Evolutionary conservation across 2,329 filamentous ascomycete species (phyloP).

Genomic region (Sporothrix curviconia): DNA sequence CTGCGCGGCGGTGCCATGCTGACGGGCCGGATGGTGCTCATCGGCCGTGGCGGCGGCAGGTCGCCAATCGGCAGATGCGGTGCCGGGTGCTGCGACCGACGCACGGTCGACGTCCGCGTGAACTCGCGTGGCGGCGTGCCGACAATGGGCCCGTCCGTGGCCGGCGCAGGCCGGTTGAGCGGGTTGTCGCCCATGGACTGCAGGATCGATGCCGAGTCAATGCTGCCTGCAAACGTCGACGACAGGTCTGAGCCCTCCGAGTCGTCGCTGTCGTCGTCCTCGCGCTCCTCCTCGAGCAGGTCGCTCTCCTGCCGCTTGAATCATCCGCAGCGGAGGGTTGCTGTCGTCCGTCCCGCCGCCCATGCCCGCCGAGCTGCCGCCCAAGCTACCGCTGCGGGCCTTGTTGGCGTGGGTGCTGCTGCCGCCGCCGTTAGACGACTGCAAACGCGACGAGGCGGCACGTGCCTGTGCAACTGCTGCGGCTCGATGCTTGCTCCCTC

Average conservation of each 20-base stretch:
- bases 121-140: conserved; percentile 59
- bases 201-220: conserved; percentile 66
- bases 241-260: conserved; percentile 58
- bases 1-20: conserved; percentile 66
- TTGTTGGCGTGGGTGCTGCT: conserved; percentile 5
- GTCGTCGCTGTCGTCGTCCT: conserved; percentile 41
- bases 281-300: conserved; percentile 36
- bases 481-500: conserved; percentile 27
- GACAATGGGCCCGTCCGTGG: conserved; percentile 43
- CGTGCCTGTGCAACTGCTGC: background rate
- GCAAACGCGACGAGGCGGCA: conserved; percentile 1
- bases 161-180: conserved; percentile 41
- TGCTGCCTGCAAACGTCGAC: conserved; percentile 59
- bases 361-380: background rate
- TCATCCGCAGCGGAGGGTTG: conserved; percentile 13
- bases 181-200: conserved; percentile 51
- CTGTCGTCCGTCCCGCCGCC: background rate
- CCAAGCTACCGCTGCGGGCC: background rate
- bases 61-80: conserved; percentile 54
- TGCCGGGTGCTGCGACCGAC: conserved; percentile 52
- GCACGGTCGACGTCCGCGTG: conserved; percentile 55
- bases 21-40: conserved; percentile 55
- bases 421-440: conserved; percentile 9
- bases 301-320: conserved; percentile 42
- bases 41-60: conserved; percentile 64